Base-by-base conservation (phyloP, 371 early-diverging fungal species). In the Lichtheimia ramosa region DNA sequence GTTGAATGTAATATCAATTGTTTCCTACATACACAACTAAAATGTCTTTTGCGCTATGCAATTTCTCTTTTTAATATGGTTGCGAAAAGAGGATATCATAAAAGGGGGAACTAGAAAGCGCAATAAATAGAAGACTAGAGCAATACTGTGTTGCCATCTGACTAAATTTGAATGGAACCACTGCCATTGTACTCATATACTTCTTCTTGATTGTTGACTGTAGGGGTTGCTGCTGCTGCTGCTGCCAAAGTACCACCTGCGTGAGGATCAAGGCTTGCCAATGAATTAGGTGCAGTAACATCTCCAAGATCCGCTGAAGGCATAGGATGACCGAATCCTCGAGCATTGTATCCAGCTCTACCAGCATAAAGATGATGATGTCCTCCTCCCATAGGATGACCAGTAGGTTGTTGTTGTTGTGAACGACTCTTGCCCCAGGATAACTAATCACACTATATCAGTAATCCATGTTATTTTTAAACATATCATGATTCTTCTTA, bases 381-480 rank as follows among this genome's bases (percentile, higher is more conserved):
- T 16, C 52, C 59, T 25, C 49, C 54, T 18, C 48, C 53, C 27
- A 43, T 24, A 40, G 43, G 28, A 13, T 62, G 62, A 51, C 58
- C 51, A 13, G 51, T 43, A 3, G 56, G 51, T 15, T 58, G 58
- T 14, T 64, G 65, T 34, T 59, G 58, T 14, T 61, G 78, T 54
- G 81, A 70, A 40, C 91, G 81, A 56, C 92, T 93, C 72, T 91
- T 92, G 57, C 94, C 94, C 94, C 94, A 94, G n/a, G 93, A 92
- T 64, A 91, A 81, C 91, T 91, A 56, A 6, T 5, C 54, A 54
- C 28, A 54, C 7, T 28, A 21, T 43, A 14, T 43, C 12, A 28
- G 34, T 39, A 5, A 34, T 34, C 6, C 34, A 34, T 34, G 8
- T 34, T 6, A 18, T 28, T 14, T 5, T 40, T 10, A 7, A 39